These are phyloP conservation scores for Oryza australiensis DNA, from an alignment of 176 grass and related monocot genomes.

Conservation along the genomic window DNA sequence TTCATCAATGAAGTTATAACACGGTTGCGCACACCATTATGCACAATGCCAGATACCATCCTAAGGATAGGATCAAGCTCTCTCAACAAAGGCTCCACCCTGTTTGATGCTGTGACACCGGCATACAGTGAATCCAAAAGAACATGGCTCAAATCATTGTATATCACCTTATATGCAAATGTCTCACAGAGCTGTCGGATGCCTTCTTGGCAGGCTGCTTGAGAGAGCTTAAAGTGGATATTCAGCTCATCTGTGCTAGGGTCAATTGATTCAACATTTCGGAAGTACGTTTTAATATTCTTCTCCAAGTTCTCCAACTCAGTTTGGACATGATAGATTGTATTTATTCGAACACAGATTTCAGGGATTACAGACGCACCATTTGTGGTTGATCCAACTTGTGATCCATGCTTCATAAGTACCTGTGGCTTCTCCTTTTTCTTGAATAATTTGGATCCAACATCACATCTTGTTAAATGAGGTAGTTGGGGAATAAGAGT, in stretches of 20 bases:
- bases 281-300: constrained; percentile 52
- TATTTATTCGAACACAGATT: constrained; percentile 76
- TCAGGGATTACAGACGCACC: constrained; percentile 51
- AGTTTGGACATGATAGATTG: constrained; percentile 60
- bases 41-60: constrained; percentile 54
- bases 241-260: constrained; percentile 43
- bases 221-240: constrained; percentile 64
- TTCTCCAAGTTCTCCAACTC: constrained; percentile 69
- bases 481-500: constrained; percentile 69
- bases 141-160: constrained; percentile 70
- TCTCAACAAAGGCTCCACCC: constrained; percentile 65
- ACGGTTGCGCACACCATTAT: constrained; percentile 41
- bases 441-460: constrained; percentile 87
- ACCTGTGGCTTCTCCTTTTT: constrained; percentile 67
- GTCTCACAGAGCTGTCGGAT: constrained; percentile 70
- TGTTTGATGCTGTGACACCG: constrained; percentile 53
- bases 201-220: constrained; percentile 57
- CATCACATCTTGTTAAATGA: constrained; percentile 80
- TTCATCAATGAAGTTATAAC: constrained; percentile 80
- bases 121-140: constrained; percentile 71
- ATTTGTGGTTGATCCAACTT: constrained; percentile 62
- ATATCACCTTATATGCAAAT: constrained; percentile 77
- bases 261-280: constrained; percentile 53
- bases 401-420: constrained; percentile 59
- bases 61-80: constrained; percentile 65